phyloP scores from a whole-genome alignment of 2,329 filamentous ascomycete species.

The Thelonectria olida region DNA sequence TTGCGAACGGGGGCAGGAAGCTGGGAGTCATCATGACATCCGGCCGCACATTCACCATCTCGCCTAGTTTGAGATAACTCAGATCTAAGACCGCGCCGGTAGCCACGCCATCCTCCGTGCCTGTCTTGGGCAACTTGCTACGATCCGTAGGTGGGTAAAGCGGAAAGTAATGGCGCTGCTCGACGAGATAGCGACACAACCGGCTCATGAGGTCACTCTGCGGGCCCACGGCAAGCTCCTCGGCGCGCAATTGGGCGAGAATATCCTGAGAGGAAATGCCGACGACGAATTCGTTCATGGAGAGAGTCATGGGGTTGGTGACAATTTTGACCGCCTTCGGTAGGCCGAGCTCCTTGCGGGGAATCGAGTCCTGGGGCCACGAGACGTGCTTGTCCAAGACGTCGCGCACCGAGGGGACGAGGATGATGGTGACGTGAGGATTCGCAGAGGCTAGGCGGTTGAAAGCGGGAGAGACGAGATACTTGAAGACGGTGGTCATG shows the following conservation, averaged over 20 bases:
- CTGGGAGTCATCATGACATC: constrained; percentile 88
- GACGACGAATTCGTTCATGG: constrained; percentile 85
- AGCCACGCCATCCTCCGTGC: constrained; percentile 65
- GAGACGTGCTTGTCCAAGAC: constrained; percentile 83
- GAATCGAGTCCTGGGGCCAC: constrained; percentile 76
- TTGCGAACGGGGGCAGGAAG: constrained; percentile 84
- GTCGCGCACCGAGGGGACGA: constrained; percentile 86
- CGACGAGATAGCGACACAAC: constrained; percentile 80
- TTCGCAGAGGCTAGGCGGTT: constrained; percentile 75
- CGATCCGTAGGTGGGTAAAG: constrained; percentile 84
- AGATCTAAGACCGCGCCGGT: constrained; percentile 84
- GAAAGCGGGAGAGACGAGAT: constrained; percentile 79
- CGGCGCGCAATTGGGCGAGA: constrained; percentile 80
- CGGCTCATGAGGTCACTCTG: constrained; percentile 71
- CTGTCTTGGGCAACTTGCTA: constrained; percentile 71
- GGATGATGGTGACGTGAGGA: constrained; percentile 81
- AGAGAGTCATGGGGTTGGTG: constrained; percentile 90
- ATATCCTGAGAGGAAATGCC: constrained; percentile 87
- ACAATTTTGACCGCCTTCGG: constrained; percentile 80
- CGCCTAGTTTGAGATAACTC: constrained; percentile 85
- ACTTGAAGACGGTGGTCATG: constrained; percentile 83
- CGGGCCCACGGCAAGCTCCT: constrained; percentile 63
- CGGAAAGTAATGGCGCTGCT: constrained; percentile 92
- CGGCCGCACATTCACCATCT: constrained; percentile 87
- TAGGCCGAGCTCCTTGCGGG: constrained; percentile 77